Percentiles rank a stretch among this genome's conserved stretches.
Conservation (phyloP, 192 early-diverging fungal genomes). For the Linnemannia schmuckeri region DNA sequence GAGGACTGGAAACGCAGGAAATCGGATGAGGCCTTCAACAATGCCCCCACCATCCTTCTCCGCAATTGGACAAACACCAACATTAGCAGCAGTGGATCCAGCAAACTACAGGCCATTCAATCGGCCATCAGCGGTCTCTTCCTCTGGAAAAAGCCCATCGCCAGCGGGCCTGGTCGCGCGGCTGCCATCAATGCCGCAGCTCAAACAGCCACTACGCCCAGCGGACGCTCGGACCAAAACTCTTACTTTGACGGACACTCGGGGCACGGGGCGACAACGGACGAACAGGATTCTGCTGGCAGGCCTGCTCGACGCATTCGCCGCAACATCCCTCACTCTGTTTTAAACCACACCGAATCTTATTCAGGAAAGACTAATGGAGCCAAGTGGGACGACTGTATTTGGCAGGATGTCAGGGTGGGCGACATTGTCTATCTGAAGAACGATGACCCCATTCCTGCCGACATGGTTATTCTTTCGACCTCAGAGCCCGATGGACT, state of each 20-base stretch:
- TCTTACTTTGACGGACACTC: conserved; percentile 61
- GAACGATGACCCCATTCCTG: conserved; percentile 90
- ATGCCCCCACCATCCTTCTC: conserved; percentile 66
- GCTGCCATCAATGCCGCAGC: conserved; percentile 41
- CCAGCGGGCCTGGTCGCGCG: conserved; percentile 17
- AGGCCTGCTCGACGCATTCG: conserved; percentile 39
- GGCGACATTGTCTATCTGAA: conserved; percentile 91
- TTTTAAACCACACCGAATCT: conserved; percentile 50
- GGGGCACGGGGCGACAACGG: background rate
- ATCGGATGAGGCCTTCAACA: conserved; percentile 88
- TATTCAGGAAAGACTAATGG: conserved; percentile 15
- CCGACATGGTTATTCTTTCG: conserved; percentile 89
- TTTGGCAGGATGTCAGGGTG: conserved; percentile 88
- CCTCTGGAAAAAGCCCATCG: background rate
- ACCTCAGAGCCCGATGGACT: conserved; percentile 87
- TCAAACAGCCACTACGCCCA: conserved; percentile 17
- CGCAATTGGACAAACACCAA: conserved; percentile 77
- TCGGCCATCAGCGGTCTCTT: conserved; percentile 19
- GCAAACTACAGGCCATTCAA: conserved; percentile 19
- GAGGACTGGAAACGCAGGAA: conserved; percentile 93
- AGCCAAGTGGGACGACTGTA: conserved; percentile 72
- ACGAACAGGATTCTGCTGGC: conserved; percentile 29
- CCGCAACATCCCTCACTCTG: conserved; percentile 62
- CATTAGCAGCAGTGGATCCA: conserved; percentile 24
- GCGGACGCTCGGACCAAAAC: conserved; percentile 53